Evolutionary conservation across 2,329 filamentous ascomycete genomes (phyloP), one percentile per base, ranked within the genome.

Genomic region (Malbranchea zuffiana): DNA sequence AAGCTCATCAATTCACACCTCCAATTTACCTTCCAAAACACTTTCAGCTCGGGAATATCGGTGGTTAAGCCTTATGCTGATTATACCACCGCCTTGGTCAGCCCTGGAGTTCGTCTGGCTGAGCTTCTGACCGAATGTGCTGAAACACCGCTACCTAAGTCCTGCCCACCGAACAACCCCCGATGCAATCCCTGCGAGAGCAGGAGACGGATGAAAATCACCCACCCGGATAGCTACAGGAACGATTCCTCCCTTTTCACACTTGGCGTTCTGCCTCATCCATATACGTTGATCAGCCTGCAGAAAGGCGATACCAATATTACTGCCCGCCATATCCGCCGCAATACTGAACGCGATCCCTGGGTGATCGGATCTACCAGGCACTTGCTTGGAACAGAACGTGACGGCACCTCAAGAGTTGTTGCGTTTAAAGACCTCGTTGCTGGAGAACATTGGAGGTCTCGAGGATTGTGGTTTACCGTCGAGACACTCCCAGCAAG

Each of bases 241-340:
- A 94, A 95, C 57, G 71, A 70, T 3, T 78, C 78, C 10, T 68
- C 67, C 1, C 55, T 80, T 11, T 96, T 86, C 63, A 85, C 81
- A 2, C 82, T 98, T 45, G 86, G 81, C 41, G 82, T 78, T 1
- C 80, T 96, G 8, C 88, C 88, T 0, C 90, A 98, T 55, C 90
- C 90, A 0, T 93, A 86, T 65, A 95, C 87, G 1, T 68, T 85
- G 27, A 72, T 78, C 37, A 73, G 76, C 8, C 66, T 96, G 12
- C 69, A 75, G 41, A 70, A 75, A 40, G 62, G 66, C 35, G 63
- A 73, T 26, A 68, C 75, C 2, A 62, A 69, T 1, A 64, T 83
- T 32, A 78, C 79, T 32, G 61, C 79, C 1, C 58, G 66, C 5
- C 80, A 75, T 65, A 72, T 87, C 43, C 73, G 80, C 30, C 70